Base-by-base conservation (phyloP, 352 stramenopile species). In the Peronospora belbahrii region DNA sequence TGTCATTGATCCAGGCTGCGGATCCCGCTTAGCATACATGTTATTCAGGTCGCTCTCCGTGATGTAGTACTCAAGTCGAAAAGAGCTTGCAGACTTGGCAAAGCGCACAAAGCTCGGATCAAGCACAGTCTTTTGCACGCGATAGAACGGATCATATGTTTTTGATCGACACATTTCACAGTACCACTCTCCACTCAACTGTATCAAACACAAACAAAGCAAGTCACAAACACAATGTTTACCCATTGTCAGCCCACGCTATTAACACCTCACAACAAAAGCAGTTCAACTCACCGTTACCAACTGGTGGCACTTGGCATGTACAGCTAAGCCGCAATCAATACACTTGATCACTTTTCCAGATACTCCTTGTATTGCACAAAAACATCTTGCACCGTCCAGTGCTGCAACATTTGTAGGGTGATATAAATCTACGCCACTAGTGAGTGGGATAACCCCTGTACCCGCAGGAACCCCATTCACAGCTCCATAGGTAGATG, bases 251-350 rank as follows among this genome's bases (percentile, higher is more conserved):
- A 33, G 27, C 27, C 10, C 11, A 33, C 11, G 13, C n/a, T 14
- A 14, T 33, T 3, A 33, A 15, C 27, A 33, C 10, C 10, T 33
- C 27, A 1, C 11, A 33, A 3, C 25, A 39, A 0, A 30, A 13
- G 7, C 17, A 39, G n/a, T 35, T 9, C 13, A 13, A 55, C 53
- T 5, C 40, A 85, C 70, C 53, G 65, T 67, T 44, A 77, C 56
- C 36, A 87, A 56, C 49, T 88, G 75, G 38, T 88, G 74, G 42
- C 78, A 92, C 38, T 88, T 88, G 39, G 70, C 73, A 56, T 92
- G 81, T 15, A 89, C 76, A n/a, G 30, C 32, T n/a, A 78, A 48
- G 1, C 52, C 51, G 34, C 81, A 92, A 10, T 64, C 52, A 6
- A 50, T 24, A 48, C 80, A 92, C 34, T 57, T 59, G 35, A 87